Percentiles rank a stretch among this genome's conserved stretches.
These are phyloP conservation scores for Chlorella sp. DNA, from an alignment of 139 green algal genomes.

Conservation along the genomic window DNA sequence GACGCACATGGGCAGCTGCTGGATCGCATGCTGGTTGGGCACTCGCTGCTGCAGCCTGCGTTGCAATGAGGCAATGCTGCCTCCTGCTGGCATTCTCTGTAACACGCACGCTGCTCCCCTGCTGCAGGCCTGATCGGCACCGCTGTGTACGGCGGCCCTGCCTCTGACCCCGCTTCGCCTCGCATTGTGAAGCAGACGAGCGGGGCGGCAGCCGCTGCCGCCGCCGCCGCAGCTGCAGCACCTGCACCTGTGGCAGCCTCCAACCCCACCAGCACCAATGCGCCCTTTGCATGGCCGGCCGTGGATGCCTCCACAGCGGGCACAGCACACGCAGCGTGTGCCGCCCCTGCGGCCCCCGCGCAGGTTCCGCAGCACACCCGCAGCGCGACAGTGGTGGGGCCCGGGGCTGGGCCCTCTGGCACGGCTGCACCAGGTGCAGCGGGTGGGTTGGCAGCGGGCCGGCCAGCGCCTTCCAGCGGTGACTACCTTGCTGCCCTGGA, in stretches of 20 bases:
- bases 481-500: slow-evolving; percentile 36
- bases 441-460: neutral
- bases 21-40: too few species aligned
- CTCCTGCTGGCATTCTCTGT: neutral
- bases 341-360: neutral
- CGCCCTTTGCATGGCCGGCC: neutral
- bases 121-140: slow-evolving; percentile 18
- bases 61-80: neutral
- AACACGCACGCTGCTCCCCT: neutral
- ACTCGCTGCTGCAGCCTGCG: too few species aligned
- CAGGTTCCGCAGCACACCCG: slow-evolving; percentile 2
- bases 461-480: neutral
- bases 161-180: slow-evolving; percentile 7
- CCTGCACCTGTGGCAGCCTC: neutral
- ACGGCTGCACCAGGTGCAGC: neutral
- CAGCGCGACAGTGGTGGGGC: slow-evolving; percentile 13
- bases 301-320: neutral
- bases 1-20: too few species aligned
- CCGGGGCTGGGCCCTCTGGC: neutral
- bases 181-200: neutral
- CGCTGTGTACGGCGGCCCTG: neutral
- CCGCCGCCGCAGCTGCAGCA: neutral
- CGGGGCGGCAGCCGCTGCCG: neutral
- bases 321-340: neutral
- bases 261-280: neutral